These are phyloP conservation scores for Moesziomyces parantarcticus DNA, from an alignment of 1,284 basidiomycete species.

Conservation along the genomic window DNA sequence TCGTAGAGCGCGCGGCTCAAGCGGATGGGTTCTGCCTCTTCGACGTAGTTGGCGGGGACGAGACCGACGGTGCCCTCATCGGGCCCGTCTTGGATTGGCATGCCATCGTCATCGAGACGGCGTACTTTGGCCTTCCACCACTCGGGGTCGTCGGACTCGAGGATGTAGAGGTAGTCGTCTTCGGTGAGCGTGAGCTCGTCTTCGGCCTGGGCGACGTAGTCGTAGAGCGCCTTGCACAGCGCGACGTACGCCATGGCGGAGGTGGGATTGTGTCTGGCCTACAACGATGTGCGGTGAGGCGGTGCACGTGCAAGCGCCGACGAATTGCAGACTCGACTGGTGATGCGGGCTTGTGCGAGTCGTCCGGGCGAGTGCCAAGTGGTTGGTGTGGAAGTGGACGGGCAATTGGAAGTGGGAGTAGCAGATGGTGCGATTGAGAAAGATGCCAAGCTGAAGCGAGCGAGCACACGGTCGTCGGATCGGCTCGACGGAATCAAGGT, in stretches of 20 bases:
- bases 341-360: no score
- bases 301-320: no score
- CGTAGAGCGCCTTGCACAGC: slow-evolving; percentile 64
- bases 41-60: slow-evolving; percentile 67
- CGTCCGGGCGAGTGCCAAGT: no score
- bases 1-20: slow-evolving; percentile 64
- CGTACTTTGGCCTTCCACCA: slow-evolving; percentile 66
- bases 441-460: no score
- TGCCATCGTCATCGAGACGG: slow-evolving; percentile 39
- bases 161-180: slow-evolving; percentile 65
- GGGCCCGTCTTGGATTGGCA: slow-evolving; percentile 31
- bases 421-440: neutral
- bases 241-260: slow-evolving; percentile 65
- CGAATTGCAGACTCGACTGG: no score
- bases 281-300: neutral
- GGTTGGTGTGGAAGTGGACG: no score
- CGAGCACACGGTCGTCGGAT: no score
- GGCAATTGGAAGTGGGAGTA: neutral
- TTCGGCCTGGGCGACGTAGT: slow-evolving; percentile 64
- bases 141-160: slow-evolving; percentile 64
- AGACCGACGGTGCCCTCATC: slow-evolving; percentile 56
- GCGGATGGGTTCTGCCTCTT: slow-evolving; percentile 61
- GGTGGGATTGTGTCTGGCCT: neutral
- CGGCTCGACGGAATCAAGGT: no score
- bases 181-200: slow-evolving; percentile 65